Evolutionary conservation across 2,329 filamentous ascomycete genomes (phyloP), one percentile per base, ranked within the genome.

Genomic region (Penicillium verrucosum): DNA sequence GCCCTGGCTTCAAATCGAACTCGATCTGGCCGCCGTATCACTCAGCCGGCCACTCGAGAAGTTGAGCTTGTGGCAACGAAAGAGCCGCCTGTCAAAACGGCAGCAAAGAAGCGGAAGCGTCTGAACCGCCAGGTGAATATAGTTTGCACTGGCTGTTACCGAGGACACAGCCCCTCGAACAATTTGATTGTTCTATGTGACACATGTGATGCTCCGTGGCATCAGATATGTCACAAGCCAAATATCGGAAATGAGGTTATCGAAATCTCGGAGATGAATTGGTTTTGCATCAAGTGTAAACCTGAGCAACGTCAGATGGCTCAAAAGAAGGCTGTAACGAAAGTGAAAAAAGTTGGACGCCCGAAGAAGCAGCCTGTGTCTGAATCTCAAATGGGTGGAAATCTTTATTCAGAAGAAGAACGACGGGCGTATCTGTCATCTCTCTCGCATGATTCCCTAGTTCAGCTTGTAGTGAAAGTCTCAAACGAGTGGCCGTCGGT

Each of bases 131-230:
- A 76, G 49, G 64, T 71, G 12, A 74, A 71, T 55, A 73, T 76
- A 72, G 73, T 89, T 32, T 94, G 90, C 77, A 87, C 86, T 65
- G 81, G 84, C 61, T 95, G 90, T 74, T 82, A 86, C 51, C 81
- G 90, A 62, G 86, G 88, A 10, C 83, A 88, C 62, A 90, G 88
- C 66, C 87, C 88, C 3, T 72, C 79, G n/a, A 85, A 78, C 64
- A 94, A 94, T 74, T 84, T 87, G 75, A 92, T 95, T 69, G 89
- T 94, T 3, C 91, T 92, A 72, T 95, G 90, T 75, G 89, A 93
- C 73, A 86, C 86, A 16, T 95, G 90, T 77, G 89, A 90, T 70
- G 80, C 81, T 30, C 84, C 86, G 41, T 95, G 90, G 83, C 90
- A 95, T 73, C 89, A 92, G 70, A 84, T 85, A 66, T 95, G 90